Evolutionary conservation across 2,329 filamentous ascomycete genomes (phyloP).

Genomic region (Xylariomycetidae sp.): DNA sequence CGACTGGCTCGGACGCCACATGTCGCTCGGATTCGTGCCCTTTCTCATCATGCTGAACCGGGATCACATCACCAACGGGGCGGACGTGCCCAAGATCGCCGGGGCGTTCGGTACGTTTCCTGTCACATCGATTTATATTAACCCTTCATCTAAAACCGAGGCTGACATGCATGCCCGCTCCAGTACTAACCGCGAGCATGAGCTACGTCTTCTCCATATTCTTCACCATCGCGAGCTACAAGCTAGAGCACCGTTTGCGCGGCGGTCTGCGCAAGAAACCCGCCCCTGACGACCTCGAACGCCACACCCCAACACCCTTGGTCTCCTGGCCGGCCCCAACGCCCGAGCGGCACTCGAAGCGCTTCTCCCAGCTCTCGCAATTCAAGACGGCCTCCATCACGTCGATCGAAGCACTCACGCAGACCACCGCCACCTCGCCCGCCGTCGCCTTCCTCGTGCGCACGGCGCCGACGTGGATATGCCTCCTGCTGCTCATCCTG

Average conservation of each 20-base stretch:
- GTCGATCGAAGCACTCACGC: slow-evolving; percentile 6
- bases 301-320: slow-evolving; percentile 18
- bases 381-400: slow-evolving; percentile 11
- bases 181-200: too few relatives aligned
- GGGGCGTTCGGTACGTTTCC: slow-evolving; percentile 22
- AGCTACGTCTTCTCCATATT: slow-evolving; percentile 20
- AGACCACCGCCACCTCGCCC: background rate
- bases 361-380: slow-evolving; percentile 8
- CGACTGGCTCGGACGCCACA: slow-evolving; percentile 26
- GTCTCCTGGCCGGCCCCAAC: slow-evolving; percentile 18
- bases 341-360: slow-evolving; percentile 9
- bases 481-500: slow-evolving; percentile 15
- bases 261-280: slow-evolving; percentile 7
- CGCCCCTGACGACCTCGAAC: slow-evolving; percentile 21
- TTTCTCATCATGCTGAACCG: slow-evolving; percentile 26
- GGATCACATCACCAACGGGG: slow-evolving; percentile 19
- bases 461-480: slow-evolving; percentile 22
- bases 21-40: slow-evolving; percentile 27
- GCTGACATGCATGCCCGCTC: too few relatives aligned
- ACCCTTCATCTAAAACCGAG: too few relatives aligned
- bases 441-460: slow-evolving; percentile 16
- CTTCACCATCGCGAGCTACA: slow-evolving; percentile 15
- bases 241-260: slow-evolving; percentile 18
- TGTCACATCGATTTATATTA: too few relatives aligned
- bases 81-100: slow-evolving; percentile 19